These are phyloP conservation scores for Emmonsiellopsis sp. DNA, from an alignment of 2,329 filamentous ascomycete species.

Conservation along the genomic window DNA sequence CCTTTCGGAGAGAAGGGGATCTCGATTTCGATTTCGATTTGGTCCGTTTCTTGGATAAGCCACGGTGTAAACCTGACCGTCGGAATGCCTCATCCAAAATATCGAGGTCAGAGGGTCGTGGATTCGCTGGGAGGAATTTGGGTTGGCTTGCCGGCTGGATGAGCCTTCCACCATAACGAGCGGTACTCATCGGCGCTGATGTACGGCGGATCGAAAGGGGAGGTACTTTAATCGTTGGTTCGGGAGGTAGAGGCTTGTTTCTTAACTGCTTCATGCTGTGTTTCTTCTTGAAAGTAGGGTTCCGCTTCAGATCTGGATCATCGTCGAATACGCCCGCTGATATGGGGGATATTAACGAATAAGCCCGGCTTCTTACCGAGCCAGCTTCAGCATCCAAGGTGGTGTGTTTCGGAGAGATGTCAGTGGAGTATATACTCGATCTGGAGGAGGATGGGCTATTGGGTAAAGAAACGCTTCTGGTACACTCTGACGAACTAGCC, in stretches of 20 bases:
- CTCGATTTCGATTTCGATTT: background rate
- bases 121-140: constrained; percentile 10
- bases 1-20: constrained; percentile 17
- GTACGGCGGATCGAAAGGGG: constrained; percentile 19
- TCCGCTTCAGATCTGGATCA: constrained; percentile 8
- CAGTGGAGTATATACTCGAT: constrained; percentile 2
- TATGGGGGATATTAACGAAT: constrained; percentile 16
- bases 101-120: constrained; percentile 16
- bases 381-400: background rate
- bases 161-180: background rate
- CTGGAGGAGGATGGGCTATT: constrained; percentile 1
- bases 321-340: constrained; percentile 26
- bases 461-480: background rate
- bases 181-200: constrained; percentile 2
- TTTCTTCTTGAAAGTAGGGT: constrained; percentile 13
- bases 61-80: constrained; percentile 6
- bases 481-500: background rate
- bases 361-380: constrained; percentile 5
- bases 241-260: constrained; percentile 33
- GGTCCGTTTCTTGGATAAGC: background rate
- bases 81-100: constrained; percentile 19
- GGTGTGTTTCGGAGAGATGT: background rate
- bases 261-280: constrained; percentile 19
- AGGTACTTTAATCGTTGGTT: constrained; percentile 22
- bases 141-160: background rate